A percentile compares a stretch with the other conserved stretches of the same genome.
Conservation (phyloP, 768 basidiomycete genomes). For the Termitomyces bulborhizus region DNA sequence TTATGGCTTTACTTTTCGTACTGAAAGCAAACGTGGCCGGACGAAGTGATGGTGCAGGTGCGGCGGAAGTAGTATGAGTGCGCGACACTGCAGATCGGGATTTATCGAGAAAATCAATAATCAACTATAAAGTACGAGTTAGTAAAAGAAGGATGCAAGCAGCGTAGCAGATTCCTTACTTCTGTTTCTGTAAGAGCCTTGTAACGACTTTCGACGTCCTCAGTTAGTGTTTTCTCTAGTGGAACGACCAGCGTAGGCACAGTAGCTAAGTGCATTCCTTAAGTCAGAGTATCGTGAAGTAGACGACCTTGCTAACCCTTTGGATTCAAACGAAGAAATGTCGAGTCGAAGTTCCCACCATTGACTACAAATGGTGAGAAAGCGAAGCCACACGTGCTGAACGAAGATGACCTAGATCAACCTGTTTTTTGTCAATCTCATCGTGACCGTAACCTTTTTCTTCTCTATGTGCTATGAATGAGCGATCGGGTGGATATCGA, state of each 20-base stretch:
- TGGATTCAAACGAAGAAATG: constrained; percentile 73
- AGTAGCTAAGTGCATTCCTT: constrained; percentile 39
- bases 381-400: not conserved
- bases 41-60: constrained; percentile 70
- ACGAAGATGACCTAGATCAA: constrained; percentile 46
- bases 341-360: constrained; percentile 73
- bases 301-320: constrained; percentile 44
- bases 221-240: constrained; percentile 59
- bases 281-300: not conserved
- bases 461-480: constrained; percentile 24
- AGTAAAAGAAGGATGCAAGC: not conserved
- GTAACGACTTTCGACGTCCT: constrained; percentile 72
- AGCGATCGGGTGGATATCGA: not conserved
- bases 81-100: constrained; percentile 66
- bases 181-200: constrained; percentile 73
- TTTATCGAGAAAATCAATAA: constrained; percentile 78
- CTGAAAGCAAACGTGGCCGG: constrained; percentile 78
- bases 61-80: constrained; percentile 62
- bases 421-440: constrained; percentile 64
- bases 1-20: constrained; percentile 42
- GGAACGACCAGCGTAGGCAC: constrained; percentile 87
- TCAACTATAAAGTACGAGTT: constrained; percentile 39
- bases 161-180: constrained; percentile 28
- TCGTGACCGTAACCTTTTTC: constrained; percentile 85
- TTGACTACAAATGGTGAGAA: constrained; percentile 37